Percentiles rank a stretch among this genome's conserved stretches.
These are phyloP conservation scores for Vitis hybrid DNA, from an alignment of 177 flowering plant species.

Conservation along the genomic window DNA sequence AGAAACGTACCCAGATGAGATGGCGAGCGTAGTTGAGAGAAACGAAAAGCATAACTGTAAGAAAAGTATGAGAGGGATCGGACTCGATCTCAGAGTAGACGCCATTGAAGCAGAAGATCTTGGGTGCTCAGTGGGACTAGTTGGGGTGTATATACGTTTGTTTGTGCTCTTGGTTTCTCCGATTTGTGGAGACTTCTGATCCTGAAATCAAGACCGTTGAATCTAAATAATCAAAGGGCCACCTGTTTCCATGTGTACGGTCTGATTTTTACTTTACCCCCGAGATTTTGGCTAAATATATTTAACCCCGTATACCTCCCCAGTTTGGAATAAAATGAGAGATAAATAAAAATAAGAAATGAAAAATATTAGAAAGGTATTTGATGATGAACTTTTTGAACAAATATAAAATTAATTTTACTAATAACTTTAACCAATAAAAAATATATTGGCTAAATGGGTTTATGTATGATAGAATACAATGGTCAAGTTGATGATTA, in stretches of 20 bases:
- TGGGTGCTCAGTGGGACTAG: not conserved
- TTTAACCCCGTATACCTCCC: too few relatives aligned
- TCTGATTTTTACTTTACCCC: not conserved
- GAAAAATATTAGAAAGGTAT: too few relatives aligned
- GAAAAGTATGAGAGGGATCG: slow-evolving; percentile 18
- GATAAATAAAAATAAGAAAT: too few relatives aligned
- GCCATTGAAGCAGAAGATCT: slow-evolving; percentile 11
- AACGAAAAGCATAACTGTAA: slow-evolving; percentile 24
- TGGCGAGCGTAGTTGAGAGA: slow-evolving; percentile 29
- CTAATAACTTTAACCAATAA: too few relatives aligned
- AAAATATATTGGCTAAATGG: too few relatives aligned
- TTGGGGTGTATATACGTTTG: too few relatives aligned
- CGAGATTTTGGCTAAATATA: too few relatives aligned
- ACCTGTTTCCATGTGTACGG: not conserved
- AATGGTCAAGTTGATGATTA: too few relatives aligned
- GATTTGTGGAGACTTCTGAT: not conserved
- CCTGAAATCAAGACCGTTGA: slow-evolving; percentile 7
- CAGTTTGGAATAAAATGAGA: too few relatives aligned
- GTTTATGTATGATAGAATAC: too few relatives aligned
- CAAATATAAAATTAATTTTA: too few relatives aligned
- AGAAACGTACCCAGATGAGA: slow-evolving; percentile 34
- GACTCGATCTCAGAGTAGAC: slow-evolving; percentile 20
- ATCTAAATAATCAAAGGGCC: too few relatives aligned
- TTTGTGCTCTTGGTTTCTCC: not conserved
- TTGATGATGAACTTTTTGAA: fast-evolving